Evolutionary conservation across 805 yeast species (phyloP), one percentile per base, ranked within the genome.

Genomic region (Saccharomycopsis babjevae): DNA sequence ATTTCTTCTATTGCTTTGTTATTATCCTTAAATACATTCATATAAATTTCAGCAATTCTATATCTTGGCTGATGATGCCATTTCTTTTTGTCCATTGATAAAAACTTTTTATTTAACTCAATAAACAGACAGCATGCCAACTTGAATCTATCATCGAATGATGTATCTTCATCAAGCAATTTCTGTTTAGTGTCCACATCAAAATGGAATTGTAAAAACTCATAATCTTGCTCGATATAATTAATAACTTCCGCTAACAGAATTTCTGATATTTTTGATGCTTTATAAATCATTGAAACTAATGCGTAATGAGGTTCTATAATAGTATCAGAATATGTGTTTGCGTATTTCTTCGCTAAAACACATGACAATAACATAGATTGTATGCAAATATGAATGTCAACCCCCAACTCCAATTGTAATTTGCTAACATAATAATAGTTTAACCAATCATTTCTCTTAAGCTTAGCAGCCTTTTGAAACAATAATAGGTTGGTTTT

Each of bases 21-120:
- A 7, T 73, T 64, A 61, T 88, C 83, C 1, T 77, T 71, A 46
- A 82, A 77, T 3, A 83, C 86, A 1, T 83, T 82, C 58, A 74
- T 78, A 18, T 76, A 72, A 11, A 92, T 83, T 59, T 73, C 77
- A 0, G 97, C 90, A 16, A 88, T 74, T 64, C 91, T 76, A 68
- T 79, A 91, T 1, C 82, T 77, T 1, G 97, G 96, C 59, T 88
- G 80, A 69, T 94, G 98, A 59, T 91, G 96, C 97, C 97, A 91
- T 59, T 84, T 88, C 69, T 85, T 88, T 69, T 87, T 91, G 69
- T 93, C 98, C 11, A 80, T 72, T 0, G 74, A 57, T 18, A 79
- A 71, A 2, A 89, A 68, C 61, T 74, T 80, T 46, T 73, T 73
- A 50, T 89, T 70, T 7, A 82, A 71, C 0, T 68, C 69, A 0